phyloP scores from a whole-genome alignment of 345 rosid genomes.

The Brassica nigra region DNA sequence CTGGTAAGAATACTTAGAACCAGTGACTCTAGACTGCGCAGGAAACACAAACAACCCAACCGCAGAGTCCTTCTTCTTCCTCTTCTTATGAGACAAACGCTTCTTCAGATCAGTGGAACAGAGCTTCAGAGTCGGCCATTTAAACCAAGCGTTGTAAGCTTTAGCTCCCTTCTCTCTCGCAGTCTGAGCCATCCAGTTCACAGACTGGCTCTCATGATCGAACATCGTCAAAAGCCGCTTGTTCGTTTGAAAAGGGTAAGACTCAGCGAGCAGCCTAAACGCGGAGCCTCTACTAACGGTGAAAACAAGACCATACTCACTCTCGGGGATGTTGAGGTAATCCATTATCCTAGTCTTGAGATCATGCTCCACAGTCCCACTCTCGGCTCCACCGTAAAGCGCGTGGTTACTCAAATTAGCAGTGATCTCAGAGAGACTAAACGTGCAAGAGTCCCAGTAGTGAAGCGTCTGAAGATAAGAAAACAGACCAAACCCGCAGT shows the following conservation, averaged over 20 bases:
- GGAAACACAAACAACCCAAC: slow-evolving; percentile 94
- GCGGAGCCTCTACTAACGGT: slow-evolving; percentile 93
- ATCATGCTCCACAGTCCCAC: slow-evolving; percentile 76
- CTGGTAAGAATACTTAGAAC: slow-evolving; percentile 91
- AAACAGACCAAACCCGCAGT: slow-evolving; percentile 89
- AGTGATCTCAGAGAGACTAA: slow-evolving; percentile 82
- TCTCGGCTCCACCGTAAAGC: slow-evolving; percentile 79
- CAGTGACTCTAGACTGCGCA: slow-evolving; percentile 92
- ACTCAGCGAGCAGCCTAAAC: slow-evolving; percentile 77
- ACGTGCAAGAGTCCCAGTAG: slow-evolving; percentile 71
- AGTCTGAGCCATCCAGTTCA: slow-evolving; percentile 83
- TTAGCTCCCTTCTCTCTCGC: slow-evolving; percentile 90
- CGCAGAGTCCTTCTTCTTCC: slow-evolving; percentile 77
- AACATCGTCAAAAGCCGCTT: slow-evolving; percentile 81
- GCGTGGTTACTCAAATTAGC: slow-evolving; percentile 88
- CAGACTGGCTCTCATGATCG: slow-evolving; percentile 93
- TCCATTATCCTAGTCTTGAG: slow-evolving; percentile 83
- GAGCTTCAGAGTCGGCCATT: slow-evolving; percentile 83
- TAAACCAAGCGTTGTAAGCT: slow-evolving; percentile 82
- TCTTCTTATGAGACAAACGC: slow-evolving; percentile 69
- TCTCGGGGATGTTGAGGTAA: slow-evolving; percentile 80
- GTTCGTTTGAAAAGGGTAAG: slow-evolving; percentile 76
- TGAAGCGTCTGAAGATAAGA: slow-evolving; percentile 69
- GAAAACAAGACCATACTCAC: slow-evolving; percentile 84
- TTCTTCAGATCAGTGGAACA: slow-evolving; percentile 83